Evolutionary conservation across 495 filamentous ascomycete genomes (phyloP).

Genomic region (Talaromyces proteolyticus): DNA sequence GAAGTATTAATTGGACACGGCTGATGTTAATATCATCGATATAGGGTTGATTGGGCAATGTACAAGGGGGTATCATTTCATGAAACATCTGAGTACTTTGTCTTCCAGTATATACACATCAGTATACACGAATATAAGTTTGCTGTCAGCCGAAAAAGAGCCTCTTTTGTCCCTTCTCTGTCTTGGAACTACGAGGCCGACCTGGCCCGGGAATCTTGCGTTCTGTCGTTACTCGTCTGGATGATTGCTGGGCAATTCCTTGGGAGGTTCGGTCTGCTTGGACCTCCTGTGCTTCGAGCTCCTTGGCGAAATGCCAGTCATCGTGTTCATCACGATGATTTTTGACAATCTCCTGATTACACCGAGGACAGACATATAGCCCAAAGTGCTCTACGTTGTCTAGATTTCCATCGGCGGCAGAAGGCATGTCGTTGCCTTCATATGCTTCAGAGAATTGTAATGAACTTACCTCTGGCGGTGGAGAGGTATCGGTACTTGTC

Average conservation of each 20-base stretch:
- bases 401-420: not conserved
- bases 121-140: no score
- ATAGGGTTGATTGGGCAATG: no score
- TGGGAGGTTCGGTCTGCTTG: conserved; percentile 22
- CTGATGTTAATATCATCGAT: no score
- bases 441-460: not conserved
- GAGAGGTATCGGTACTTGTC: not conserved
- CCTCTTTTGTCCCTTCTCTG: conserved; percentile 73
- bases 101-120: no score
- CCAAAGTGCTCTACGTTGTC: conserved; percentile 8
- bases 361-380: conserved; percentile 59
- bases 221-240: conserved; percentile 10
- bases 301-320: conserved; percentile 95
- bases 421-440: not conserved
- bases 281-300: conserved; percentile 62
- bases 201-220: conserved; percentile 9
- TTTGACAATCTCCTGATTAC: conserved; percentile 50
- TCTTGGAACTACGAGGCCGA: conserved; percentile 35
- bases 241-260: conserved; percentile 13
- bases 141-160: conserved; percentile 67
- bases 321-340: conserved; percentile 67
- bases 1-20: no score
- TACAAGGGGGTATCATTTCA: conserved; percentile 1
- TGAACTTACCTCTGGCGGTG: not conserved
- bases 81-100: conserved; percentile 1